phyloP scores from a whole-genome alignment of 2,329 filamentous ascomycete species.

The Boeremia exigua region DNA sequence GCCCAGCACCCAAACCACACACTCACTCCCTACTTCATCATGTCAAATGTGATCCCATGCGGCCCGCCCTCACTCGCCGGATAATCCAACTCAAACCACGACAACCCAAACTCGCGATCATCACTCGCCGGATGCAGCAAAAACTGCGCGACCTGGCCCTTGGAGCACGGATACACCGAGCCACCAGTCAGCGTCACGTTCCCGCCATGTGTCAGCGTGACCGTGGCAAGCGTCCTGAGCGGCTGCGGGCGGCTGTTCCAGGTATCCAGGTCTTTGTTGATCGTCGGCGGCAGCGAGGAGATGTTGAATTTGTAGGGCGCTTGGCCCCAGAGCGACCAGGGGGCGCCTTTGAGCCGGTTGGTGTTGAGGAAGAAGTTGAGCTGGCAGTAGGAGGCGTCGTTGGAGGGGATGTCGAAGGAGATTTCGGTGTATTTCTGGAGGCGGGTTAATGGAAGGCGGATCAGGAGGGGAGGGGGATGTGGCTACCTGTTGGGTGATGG shows the following conservation, averaged over 20 bases:
- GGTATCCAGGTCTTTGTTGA: slow-evolving; percentile 36
- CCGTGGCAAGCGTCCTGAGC: slow-evolving; percentile 22
- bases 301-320: slow-evolving; percentile 36
- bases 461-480: too few relatives aligned
- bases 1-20: too few relatives aligned
- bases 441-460: background rate
- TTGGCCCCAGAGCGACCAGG: slow-evolving; percentile 26
- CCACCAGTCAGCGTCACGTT: slow-evolving; percentile 17
- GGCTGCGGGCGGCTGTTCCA: slow-evolving; percentile 35
- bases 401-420: slow-evolving; percentile 41
- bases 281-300: slow-evolving; percentile 25
- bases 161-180: slow-evolving; percentile 28
- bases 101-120: slow-evolving; percentile 24
- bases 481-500: slow-evolving; percentile 28
- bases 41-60: slow-evolving; percentile 42
- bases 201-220: slow-evolving; percentile 25
- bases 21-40: slow-evolving; percentile 21
- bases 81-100: slow-evolving; percentile 43
- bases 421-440: slow-evolving; percentile 30
- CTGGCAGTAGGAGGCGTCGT: slow-evolving; percentile 30
- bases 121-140: slow-evolving; percentile 31
- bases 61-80: slow-evolving; percentile 22
- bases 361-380: slow-evolving; percentile 37
- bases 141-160: slow-evolving; percentile 35
- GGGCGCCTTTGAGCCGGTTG: slow-evolving; percentile 23